phyloP scores from a whole-genome alignment of 106 monocot species.

The Narthecium ossifragum region DNA sequence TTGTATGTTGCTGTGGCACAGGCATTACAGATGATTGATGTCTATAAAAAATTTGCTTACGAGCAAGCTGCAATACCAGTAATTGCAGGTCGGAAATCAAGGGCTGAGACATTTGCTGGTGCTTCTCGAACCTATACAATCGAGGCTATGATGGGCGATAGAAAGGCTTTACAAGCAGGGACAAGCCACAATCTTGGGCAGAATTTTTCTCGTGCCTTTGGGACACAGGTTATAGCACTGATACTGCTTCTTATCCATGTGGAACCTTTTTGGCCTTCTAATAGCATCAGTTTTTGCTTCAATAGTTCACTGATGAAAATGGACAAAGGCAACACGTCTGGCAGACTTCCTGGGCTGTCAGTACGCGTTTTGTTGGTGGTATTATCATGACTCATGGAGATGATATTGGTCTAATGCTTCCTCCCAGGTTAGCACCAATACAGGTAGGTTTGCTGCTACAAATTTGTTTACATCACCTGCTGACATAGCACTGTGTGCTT shows the following conservation, averaged over 20 bases:
- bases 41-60: conserved; percentile 92
- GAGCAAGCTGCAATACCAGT: conserved; percentile 99
- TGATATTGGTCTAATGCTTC: conserved; percentile 95
- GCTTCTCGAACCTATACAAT: conserved; percentile 90
- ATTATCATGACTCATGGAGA: conserved; percentile 99
- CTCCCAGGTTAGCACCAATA: conserved; percentile 87
- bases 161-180: conserved; percentile 95
- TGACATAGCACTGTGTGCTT: too few species aligned
- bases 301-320: conserved; percentile 90
- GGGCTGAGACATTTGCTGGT: conserved; percentile 90
- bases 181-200: conserved; percentile 98
- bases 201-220: conserved; percentile 97
- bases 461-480: too few species aligned
- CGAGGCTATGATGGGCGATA: conserved; percentile 99
- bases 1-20: conserved; percentile 35
- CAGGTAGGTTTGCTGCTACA: conserved; percentile 40
- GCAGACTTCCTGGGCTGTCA: conserved; percentile 98
- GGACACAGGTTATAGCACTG: conserved; percentile 63
- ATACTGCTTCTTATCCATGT: not conserved
- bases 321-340: conserved; percentile 87
- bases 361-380: conserved; percentile 89
- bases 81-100: conserved; percentile 91
- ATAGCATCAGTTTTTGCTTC: too few species aligned
- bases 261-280: not conserved
- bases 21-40: conserved; percentile 98